Evolutionary conservation across 1,139 yeast genomes (phyloP).

Genomic region (Blastobotrys raffinosifermentans): DNA sequence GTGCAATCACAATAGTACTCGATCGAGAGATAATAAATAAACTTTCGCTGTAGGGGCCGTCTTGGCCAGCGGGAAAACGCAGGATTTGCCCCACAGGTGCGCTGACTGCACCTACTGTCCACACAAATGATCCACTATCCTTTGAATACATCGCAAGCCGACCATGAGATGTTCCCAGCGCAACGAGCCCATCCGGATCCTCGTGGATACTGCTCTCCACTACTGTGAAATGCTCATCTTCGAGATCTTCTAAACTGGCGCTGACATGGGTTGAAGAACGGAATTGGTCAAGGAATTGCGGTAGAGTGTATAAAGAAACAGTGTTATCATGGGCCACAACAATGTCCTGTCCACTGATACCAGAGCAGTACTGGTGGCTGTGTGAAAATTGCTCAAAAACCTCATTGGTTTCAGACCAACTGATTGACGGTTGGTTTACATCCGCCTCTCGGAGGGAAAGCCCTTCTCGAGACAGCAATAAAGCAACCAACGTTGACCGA

Average conservation of each 20-base stretch:
- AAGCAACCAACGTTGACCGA: conserved; percentile 7
- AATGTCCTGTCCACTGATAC: not conserved
- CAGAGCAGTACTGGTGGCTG: conserved; percentile 2
- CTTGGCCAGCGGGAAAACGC: conserved; percentile 5
- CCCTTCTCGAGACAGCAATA: conserved; percentile 6
- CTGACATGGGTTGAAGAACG: conserved; percentile 11
- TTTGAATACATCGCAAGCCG: conserved; percentile 13
- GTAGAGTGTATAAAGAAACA: not conserved
- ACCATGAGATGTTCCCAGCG: conserved; percentile 18
- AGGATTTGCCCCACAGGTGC: conserved; percentile 17
- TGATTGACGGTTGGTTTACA: conserved; percentile 5
- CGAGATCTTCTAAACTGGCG: conserved; percentile 1
- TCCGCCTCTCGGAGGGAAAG: conserved; percentile 1
- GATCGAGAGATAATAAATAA: conserved; percentile 18
- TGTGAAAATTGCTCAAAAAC: conserved; percentile 7
- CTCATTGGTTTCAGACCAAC: conserved; percentile 11
- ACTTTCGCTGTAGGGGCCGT: conserved; percentile 1
- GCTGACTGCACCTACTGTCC: conserved; percentile 15
- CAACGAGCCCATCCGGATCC: conserved; percentile 9
- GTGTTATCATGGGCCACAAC: not conserved
- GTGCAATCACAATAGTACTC: conserved; percentile 19
- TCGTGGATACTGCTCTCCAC: conserved; percentile 1
- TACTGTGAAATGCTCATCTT: conserved; percentile 2
- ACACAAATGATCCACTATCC: conserved; percentile 7
- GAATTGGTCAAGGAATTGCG: conserved; percentile 4